Conservation (phyloP, 2,329 filamentous ascomycete species). For the Sarocladiaceae sp. region DNA sequence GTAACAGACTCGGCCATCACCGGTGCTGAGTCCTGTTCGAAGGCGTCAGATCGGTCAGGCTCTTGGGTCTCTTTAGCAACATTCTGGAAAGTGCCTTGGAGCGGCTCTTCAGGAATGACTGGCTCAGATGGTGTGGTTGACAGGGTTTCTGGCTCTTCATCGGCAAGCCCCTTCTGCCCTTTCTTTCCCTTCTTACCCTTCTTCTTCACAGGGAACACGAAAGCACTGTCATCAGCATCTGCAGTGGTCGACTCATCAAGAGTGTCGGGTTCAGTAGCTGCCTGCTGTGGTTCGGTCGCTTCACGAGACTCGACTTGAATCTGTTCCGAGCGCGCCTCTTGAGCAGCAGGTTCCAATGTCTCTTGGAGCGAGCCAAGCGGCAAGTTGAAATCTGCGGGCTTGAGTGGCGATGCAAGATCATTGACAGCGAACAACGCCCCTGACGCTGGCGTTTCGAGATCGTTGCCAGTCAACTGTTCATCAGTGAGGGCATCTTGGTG, state of each 20-base stretch:
- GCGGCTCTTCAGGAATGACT: neutral
- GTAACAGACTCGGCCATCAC: no score
- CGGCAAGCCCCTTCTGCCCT: neutral
- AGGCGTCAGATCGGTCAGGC: neutral
- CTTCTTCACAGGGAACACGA: slow-evolving; percentile 5
- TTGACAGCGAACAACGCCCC: neutral
- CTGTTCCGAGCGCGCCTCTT: no score
- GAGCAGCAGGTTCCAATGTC: neutral
- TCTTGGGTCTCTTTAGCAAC: neutral
- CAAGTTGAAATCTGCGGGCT: neutral
- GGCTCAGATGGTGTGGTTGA: no score
- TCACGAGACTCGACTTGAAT: no score
- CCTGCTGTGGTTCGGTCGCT: neutral
- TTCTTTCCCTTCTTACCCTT: slow-evolving; percentile 6
- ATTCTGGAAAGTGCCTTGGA: neutral
- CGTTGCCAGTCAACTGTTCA: neutral
- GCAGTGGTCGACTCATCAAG: neutral
- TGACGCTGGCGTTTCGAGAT: neutral
- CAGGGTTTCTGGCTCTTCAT: neutral
- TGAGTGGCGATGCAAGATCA: neutral
- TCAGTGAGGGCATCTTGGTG: neutral
- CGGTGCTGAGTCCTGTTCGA: neutral
- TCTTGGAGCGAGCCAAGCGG: neutral
- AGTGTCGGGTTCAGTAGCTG: neutral
- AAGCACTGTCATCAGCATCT: slow-evolving; percentile 1